Evolutionary conservation across 2,329 filamentous ascomycete species (phyloP).

Genomic region (Aspergillus sp.): DNA sequence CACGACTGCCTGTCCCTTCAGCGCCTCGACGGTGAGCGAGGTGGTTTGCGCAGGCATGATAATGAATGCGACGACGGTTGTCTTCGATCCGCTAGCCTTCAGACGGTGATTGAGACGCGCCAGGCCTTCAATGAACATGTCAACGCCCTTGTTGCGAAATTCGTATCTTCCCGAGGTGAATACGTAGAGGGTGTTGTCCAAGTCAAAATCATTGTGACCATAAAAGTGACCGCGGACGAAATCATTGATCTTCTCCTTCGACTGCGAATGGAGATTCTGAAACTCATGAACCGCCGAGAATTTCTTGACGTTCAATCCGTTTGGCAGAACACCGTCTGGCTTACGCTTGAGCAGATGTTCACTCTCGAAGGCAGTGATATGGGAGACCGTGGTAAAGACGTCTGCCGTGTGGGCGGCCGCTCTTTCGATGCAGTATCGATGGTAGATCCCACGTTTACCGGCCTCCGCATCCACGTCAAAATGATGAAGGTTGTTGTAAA

Average conservation of each 20-base stretch:
- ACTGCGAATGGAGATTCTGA: slow-evolving; percentile 94
- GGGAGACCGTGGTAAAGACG: slow-evolving; percentile 97
- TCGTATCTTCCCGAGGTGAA: slow-evolving; percentile 98
- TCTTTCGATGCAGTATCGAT: slow-evolving; percentile 96
- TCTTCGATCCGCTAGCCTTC: slow-evolving; percentile 81
- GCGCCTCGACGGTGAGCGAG: slow-evolving; percentile 88
- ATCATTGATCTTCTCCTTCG: slow-evolving; percentile 97
- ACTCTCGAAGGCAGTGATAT: slow-evolving; percentile 97
- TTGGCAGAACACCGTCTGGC: slow-evolving; percentile 92
- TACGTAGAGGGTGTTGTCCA: slow-evolving; percentile 95
- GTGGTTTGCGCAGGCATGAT: slow-evolving; percentile 98
- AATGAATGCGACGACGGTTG: slow-evolving; percentile 93
- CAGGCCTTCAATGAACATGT: slow-evolving; percentile 98
- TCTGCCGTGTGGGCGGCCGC: slow-evolving; percentile 88
- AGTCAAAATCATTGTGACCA: slow-evolving; percentile 94
- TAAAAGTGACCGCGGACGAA: slow-evolving; percentile 98
- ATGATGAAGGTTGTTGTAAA: slow-evolving; percentile 97
- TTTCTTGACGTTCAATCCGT: slow-evolving; percentile 97
- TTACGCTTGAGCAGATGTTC: slow-evolving; percentile 97
- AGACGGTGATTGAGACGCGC: slow-evolving; percentile 92
- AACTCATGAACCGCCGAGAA: slow-evolving; percentile 99
- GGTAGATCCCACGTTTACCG: slow-evolving; percentile 97
- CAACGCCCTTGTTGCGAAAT: slow-evolving; percentile 96
- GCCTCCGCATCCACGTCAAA: slow-evolving; percentile 97
- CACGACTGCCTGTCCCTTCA: slow-evolving; percentile 96